Evolutionary conservation across 768 basidiomycete species (phyloP), one percentile per base, ranked within the genome.

Genomic region (Russula lepida): DNA sequence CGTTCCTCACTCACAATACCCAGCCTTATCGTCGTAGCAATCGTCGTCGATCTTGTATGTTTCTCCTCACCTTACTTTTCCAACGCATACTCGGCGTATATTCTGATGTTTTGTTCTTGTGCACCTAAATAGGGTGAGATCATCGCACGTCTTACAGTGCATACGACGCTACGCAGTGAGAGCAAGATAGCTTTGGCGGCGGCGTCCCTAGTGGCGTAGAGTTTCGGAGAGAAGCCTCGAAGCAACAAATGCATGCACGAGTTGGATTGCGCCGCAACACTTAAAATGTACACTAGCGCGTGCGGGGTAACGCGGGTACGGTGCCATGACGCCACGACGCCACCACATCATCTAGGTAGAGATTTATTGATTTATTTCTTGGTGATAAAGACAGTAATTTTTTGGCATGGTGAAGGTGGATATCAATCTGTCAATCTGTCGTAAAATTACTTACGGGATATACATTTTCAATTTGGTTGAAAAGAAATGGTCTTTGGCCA

Each of bases 21-120:
- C 59, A 93, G 91, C 89, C 77, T 97, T 28, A 97, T 97, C 67
- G 85, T 92, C 23, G 85, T 86, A 2, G 92, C 92, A 23, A 88
- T 88, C 70, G 71, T 95, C n/a, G 92, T 95, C 11, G 93, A 93
- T 74, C 71, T 88, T 62, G 91, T 88, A 68, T 33, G 83, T 78
- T 46, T 15, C 17, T 54, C 35, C 11, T 3, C 25, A 4, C 8
- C 28, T 9, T 25, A 8, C 2, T 0, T 25, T 23, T 2, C 17
- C 11, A n/a, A n/a, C 9, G 11, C 4, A 23, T 30, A 44, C 11
- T 13, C 39, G 13, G 21, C 6, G 15, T 6, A 46, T 28, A 27
- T 39, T 21, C 44, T 17, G 39, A 27, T 4, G 54, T 28, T 25
- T 43, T 59, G 3, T 25, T 30, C 44, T 9, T 19, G n/a, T 8